Evolutionary conservation across 1,284 basidiomycete species (phyloP).

Genomic region (Leccinum colubrinum): DNA sequence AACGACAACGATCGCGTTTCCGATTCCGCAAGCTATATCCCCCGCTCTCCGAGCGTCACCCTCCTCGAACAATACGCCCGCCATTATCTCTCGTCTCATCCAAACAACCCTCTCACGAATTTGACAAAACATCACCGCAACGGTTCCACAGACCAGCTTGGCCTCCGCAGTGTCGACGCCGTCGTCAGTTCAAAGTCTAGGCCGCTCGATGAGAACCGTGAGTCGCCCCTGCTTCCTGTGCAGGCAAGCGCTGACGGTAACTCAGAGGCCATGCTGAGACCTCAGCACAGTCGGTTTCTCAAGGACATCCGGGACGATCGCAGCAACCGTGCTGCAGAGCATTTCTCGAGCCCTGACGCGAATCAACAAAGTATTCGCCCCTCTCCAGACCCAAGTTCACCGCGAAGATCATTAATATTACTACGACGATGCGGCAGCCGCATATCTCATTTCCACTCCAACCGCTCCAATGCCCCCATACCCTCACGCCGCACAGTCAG

Average conservation of each 20-base stretch:
- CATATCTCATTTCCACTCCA: constrained; percentile 55
- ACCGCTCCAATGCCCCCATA: constrained; percentile 67
- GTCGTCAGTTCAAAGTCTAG: constrained; percentile 47
- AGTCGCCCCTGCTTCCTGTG: constrained; percentile 16
- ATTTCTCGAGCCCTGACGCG: constrained; percentile 9
- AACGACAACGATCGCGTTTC: too few relatives aligned
- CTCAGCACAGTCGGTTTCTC: constrained; percentile 20
- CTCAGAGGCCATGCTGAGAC: constrained; percentile 16
- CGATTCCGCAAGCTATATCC: too few relatives aligned
- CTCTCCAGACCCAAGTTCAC: constrained; percentile 28
- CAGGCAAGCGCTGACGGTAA: constrained; percentile 17
- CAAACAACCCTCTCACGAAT: constrained; percentile 23
- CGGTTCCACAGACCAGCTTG: constrained; percentile 59
- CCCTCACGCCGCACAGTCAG: constrained; percentile 75
- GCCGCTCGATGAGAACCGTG: constrained; percentile 29
- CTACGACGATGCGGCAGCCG: constrained; percentile 52
- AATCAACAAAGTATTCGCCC: constrained; percentile 17
- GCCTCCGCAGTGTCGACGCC: constrained; percentile 55
- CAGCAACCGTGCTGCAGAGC: constrained; percentile 19
- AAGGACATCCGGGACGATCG: constrained; percentile 21
- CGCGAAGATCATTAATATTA: constrained; percentile 33
- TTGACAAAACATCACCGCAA: constrained; percentile 34
- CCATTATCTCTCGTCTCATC: constrained; percentile 20
- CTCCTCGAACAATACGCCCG: constrained; percentile 36
- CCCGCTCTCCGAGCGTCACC: too few relatives aligned